Conservation (phyloP, 2,329 filamentous ascomycete species). For the Botrytis aclada region DNA sequence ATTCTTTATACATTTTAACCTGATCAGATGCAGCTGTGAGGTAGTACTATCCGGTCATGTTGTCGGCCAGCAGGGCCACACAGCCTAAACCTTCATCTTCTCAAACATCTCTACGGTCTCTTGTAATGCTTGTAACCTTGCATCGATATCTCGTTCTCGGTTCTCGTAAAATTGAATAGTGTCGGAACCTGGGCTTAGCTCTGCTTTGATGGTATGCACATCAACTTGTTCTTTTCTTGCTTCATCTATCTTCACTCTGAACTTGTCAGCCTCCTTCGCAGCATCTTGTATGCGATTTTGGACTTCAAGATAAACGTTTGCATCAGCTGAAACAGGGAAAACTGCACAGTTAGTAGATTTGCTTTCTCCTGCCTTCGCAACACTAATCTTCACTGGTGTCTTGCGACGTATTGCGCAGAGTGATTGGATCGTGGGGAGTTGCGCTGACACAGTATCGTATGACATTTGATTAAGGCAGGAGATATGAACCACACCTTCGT, state of each 20-base stretch:
- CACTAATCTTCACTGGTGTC: not conserved
- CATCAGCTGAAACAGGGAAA: not conserved
- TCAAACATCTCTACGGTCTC: not conserved
- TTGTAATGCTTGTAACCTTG: not conserved
- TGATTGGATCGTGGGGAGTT: not conserved
- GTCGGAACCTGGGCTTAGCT: not conserved
- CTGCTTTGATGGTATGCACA: not conserved
- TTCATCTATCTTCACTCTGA: not conserved
- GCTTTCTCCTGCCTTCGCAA: not conserved
- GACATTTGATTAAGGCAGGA: not conserved
- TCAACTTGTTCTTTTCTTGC: not conserved
- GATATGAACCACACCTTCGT: not conserved
- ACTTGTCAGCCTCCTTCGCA: not conserved
- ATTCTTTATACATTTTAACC: not conserved
- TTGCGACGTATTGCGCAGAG: not conserved
- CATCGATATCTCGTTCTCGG: not conserved
- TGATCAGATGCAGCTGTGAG: not conserved
- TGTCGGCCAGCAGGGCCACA: not conserved
- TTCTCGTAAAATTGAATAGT: not conserved
- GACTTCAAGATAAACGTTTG: not conserved
- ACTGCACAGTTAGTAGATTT: not conserved
- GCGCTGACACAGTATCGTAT: not conserved
- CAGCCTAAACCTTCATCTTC: not conserved
- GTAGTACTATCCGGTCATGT: not conserved
- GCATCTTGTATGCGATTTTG: not conserved